Evolutionary conservation across 1,139 yeast species (phyloP), one percentile per base, ranked within the genome.

Genomic region (Debaryomyces coudertii): DNA sequence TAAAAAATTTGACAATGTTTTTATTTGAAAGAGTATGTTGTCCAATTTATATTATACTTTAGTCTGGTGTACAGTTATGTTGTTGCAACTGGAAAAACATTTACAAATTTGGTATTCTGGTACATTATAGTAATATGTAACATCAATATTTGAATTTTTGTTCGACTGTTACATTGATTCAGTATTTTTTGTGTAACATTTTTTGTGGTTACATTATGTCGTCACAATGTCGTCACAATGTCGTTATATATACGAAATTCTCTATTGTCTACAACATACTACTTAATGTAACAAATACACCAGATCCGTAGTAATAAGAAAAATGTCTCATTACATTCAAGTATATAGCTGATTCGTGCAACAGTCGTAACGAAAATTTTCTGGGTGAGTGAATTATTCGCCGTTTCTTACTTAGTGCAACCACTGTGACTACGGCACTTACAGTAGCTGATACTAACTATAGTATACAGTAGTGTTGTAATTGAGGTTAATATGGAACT

Each of bases 161-260:
- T 7, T 15, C 20, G n/a, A 18, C 41, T 38, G 41, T 38, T 38
- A 38, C 41, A 38, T 38, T 38, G 41, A 38, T 27, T 18, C 33
- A 28, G n/a, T 5, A 12, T 6, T 3, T 28, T 38, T 38, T 38
- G 41, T 38, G 41, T 38, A 28, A 38, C 20, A 28, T 28, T 28
- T 23, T 25, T 16, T 27, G n/a, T 36, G 40, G 40, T 36, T 36
- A 36, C 40, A 36, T 36, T 36, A 27, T 36, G 40, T 36, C 40
- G 31, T 18, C 8, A 4, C 5, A 36, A 16, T 36, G 27, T 36
- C 28, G 28, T 5, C 23, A 14, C 5, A 35, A 23, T 36, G 24
- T 36, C 38, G 20, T 22, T 12, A 8, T 15, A 11, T 31, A 23
- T 24, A 14, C 8, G 6, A 4, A 5, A 15, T 15, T 9, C 4